Conservation (phyloP, 768 basidiomycete species). For the Symmetrospora coprosmae region DNA sequence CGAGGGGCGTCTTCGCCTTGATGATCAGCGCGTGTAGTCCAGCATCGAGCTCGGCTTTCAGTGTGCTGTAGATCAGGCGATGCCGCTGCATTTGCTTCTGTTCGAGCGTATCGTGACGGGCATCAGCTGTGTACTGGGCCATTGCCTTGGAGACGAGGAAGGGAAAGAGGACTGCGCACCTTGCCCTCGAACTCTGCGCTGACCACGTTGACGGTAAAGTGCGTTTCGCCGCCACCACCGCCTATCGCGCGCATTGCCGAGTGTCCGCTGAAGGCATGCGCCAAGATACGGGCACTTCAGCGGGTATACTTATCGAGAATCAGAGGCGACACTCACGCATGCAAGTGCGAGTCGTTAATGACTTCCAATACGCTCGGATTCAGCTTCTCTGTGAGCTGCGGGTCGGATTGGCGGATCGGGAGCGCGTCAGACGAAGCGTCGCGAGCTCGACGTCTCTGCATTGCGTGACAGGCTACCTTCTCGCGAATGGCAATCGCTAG, state of each 20-base stretch:
- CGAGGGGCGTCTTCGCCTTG: constrained; percentile 37
- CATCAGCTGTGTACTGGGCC: constrained; percentile 13
- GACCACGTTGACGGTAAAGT: constrained; percentile 34
- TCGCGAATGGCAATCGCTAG: no score
- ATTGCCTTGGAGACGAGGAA: not conserved
- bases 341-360: constrained; percentile 37
- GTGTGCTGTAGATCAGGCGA: constrained; percentile 39
- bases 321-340: not conserved
- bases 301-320: not conserved
- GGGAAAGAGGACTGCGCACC: constrained; percentile 10
- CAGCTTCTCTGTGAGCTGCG: constrained; percentile 37
- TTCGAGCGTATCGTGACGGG: constrained; percentile 32
- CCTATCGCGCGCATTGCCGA: constrained; percentile 39
- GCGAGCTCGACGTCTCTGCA: no score
- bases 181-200: constrained; percentile 31
- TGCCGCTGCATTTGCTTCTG: constrained; percentile 39
- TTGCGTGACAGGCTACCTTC: no score
- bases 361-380: constrained; percentile 36
- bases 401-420: no score
- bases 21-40: constrained; percentile 41
- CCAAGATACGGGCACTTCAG: not conserved
- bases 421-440: no score
- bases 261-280: constrained; percentile 32
- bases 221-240: constrained; percentile 41
- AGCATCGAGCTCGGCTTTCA: constrained; percentile 39